Base-by-base conservation (phyloP, 2,329 filamentous ascomycete species). In the Aspergillus phoenicis region DNA sequence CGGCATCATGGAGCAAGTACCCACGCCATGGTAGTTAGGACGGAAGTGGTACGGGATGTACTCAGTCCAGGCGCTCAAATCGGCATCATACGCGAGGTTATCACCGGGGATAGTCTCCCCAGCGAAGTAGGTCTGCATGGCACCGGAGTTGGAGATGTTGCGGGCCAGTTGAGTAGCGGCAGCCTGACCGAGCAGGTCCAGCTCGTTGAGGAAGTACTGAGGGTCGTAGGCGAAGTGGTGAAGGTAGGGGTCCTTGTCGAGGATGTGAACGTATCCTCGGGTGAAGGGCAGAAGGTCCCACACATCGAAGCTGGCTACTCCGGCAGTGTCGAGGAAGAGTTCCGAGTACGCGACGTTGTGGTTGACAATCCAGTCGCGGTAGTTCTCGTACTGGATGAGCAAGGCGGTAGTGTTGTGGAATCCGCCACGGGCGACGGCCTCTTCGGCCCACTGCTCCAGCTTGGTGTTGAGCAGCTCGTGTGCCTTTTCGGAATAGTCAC, bases 1-100 rank as follows among this genome's bases (percentile, higher is more conserved):
- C 2, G 62, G 7, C 63, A 69, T 71, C 76, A 79, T 79, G 51
- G 64, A 71, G 38, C 71, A 74, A 0, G 74, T 75, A 2, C 70
- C 65, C 7, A 70, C 53, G 2, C 65, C 70, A 51, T 79, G 75
- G 4, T 62, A 73, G 60, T 74, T 73, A 28, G 68, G 33, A 24
- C 68, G 67, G 64, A 71, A 74, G 53, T 67, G 66, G 20, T 67
- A 33, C 52, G 62, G 57, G 4, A 73, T 61, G 20, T 73, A 72
- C 2, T 59, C 54, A 0, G 39, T 53, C 71, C 72, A 73, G 3
- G 69, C 17, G 3, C 66, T 61, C 13, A 71, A n/a, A 4, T 45
- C 63, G 10, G 71, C 69, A 15, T 71, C 30, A 15, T 62, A 52
- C 5, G 47, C 39, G 15, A 65, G 22, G 8, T 64, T 48, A 17